Percentiles rank a stretch among this genome's conserved stretches.
Conservation (phyloP, 2,329 filamentous ascomycete genomes). For the Penicillium occitanis region DNA sequence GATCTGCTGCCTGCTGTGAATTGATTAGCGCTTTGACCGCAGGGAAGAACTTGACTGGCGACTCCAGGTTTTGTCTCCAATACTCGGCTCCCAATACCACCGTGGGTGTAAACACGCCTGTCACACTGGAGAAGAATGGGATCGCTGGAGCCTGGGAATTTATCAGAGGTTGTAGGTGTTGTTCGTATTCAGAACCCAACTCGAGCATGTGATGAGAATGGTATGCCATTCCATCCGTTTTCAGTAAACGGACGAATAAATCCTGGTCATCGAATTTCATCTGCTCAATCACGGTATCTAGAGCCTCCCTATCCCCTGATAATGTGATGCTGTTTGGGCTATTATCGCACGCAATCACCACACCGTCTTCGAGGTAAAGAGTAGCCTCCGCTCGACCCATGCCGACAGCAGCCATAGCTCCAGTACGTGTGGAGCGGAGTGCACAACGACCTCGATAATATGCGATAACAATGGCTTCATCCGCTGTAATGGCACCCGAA, state of each 20-base stretch:
- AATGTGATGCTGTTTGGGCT: conserved; percentile 21
- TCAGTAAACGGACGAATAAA: neutral
- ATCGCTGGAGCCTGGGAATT: neutral
- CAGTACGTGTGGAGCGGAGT: neutral
- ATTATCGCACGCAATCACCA: conserved; percentile 21
- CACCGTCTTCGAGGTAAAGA: conserved; percentile 7
- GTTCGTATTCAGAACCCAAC: conserved; percentile 20
- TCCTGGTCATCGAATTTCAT: neutral
- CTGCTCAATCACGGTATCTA: conserved; percentile 9
- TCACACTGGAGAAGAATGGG: conserved; percentile 3
- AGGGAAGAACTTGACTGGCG: conserved; percentile 21
- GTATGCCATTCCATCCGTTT: conserved; percentile 8
- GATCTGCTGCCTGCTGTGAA: neutral
- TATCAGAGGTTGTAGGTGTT: neutral
- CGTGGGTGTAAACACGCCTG: neutral
- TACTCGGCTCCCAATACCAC: neutral
- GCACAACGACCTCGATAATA: conserved; percentile 31
- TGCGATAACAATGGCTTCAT: neutral
- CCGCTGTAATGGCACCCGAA: conserved; percentile 29
- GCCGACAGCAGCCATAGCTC: conserved; percentile 15
- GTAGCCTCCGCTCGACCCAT: neutral
- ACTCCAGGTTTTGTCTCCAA: conserved; percentile 5
- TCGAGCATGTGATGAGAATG: conserved; percentile 19
- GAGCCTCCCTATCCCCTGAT: conserved; percentile 10
- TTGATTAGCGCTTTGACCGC: conserved; percentile 1